These are phyloP conservation scores for Volutella citrinella DNA, from an alignment of 2,329 filamentous ascomycete species.

Conservation along the genomic window DNA sequence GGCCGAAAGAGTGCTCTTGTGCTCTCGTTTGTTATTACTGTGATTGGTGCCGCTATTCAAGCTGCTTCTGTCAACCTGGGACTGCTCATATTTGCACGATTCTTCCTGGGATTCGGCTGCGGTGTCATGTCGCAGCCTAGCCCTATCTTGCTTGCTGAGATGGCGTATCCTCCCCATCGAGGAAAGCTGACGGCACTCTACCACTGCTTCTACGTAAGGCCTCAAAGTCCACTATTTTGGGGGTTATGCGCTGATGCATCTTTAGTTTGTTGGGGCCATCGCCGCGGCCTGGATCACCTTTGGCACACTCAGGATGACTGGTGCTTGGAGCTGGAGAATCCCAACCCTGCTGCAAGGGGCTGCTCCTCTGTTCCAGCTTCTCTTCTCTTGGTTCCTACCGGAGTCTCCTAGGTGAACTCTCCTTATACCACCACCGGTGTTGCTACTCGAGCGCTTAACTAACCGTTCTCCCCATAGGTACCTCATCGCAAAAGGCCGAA, in stretches of 20 bases:
- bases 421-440: too few species aligned
- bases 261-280: slow-evolving; percentile 21
- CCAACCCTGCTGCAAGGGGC: slow-evolving; percentile 3
- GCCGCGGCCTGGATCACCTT: slow-evolving; percentile 20
- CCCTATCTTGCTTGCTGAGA: slow-evolving; percentile 28
- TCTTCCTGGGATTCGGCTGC: slow-evolving; percentile 26
- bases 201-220: slow-evolving; percentile 20
- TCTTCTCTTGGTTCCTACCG: neutral
- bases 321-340: slow-evolving; percentile 13
- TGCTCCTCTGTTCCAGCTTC: neutral
- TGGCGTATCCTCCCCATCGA: slow-evolving; percentile 29
- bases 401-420: too few species aligned
- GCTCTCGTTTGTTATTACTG: slow-evolving; percentile 25
- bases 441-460: too few species aligned
- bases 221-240: too few species aligned
- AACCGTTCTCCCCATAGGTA: too few species aligned
- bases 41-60: slow-evolving; percentile 28
- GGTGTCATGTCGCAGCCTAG: slow-evolving; percentile 23
- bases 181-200: slow-evolving; percentile 26
- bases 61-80: slow-evolving; percentile 17
- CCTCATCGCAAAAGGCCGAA: neutral
- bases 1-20: slow-evolving; percentile 36
- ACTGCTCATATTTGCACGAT: slow-evolving; percentile 26
- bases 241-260: too few species aligned
- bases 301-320: slow-evolving; percentile 10